These are phyloP conservation scores for Arthrobotrys entomopaga DNA, from an alignment of 2,329 filamentous ascomycete genomes.

Conservation along the genomic window DNA sequence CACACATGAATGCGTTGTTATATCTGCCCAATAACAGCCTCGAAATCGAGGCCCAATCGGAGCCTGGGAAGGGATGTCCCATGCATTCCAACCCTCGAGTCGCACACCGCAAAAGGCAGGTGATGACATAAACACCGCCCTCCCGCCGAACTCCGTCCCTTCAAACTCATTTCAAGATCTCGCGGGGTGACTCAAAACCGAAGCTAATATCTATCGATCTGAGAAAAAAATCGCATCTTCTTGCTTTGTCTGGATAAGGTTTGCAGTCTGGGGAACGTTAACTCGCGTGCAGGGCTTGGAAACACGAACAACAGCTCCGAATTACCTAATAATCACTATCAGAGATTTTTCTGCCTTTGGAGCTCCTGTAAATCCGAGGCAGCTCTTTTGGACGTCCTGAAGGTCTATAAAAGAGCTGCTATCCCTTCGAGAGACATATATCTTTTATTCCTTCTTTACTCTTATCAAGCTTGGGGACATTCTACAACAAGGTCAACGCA, in stretches of 20 bases:
- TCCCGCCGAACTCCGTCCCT: conserved; percentile 43
- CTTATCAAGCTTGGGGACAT: conserved; percentile 7
- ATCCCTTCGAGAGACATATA: conserved; percentile 3
- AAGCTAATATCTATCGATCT: conserved; percentile 7
- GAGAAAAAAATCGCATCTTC: conserved; percentile 23
- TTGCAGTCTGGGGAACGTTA: conserved; percentile 5
- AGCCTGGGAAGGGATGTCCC: conserved; percentile 14
- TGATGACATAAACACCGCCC: conserved; percentile 19
- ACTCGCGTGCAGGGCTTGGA: conserved; percentile 7
- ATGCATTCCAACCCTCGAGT: conserved; percentile 16
- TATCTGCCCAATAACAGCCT: conserved; percentile 5
- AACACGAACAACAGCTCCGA: neutral
- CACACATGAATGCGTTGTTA: conserved; percentile 5
- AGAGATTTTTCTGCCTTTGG: neutral
- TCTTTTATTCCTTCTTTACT: neutral
- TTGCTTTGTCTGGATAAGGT: conserved; percentile 28
- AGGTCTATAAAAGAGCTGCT: conserved; percentile 20
- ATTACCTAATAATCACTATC: conserved; percentile 20
- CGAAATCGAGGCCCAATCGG: no score
- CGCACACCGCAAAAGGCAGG: conserved; percentile 36
- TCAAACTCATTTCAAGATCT: neutral
- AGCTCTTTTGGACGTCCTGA: neutral
- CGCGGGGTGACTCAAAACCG: conserved; percentile 26
- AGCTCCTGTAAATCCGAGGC: conserved; percentile 2
- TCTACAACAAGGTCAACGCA: conserved; percentile 48